phyloP scores from a whole-genome alignment of 2,329 filamentous ascomycete genomes.

The Colletotrichum falcatum region DNA sequence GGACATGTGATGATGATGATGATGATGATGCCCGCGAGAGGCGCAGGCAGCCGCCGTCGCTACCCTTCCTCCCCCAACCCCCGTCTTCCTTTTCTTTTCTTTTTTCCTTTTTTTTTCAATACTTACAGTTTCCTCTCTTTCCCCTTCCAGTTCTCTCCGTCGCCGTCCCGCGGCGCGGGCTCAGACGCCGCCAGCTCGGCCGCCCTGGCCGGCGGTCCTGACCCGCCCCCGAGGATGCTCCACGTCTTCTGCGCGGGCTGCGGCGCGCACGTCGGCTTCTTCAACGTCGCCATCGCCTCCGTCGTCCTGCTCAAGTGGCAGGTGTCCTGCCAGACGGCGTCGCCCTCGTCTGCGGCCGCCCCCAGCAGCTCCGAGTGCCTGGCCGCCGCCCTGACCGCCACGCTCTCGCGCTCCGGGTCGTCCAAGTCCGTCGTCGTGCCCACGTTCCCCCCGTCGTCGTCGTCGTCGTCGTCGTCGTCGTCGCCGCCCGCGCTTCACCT shows the following conservation, averaged over 20 bases:
- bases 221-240: conserved; percentile 48
- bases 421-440: conserved; percentile 67
- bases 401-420: conserved; percentile 67
- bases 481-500: conserved; percentile 53
- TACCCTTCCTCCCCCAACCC: background rate
- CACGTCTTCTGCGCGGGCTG: conserved; percentile 61
- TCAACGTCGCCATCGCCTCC: conserved; percentile 58
- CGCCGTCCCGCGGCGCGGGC: conserved; percentile 47
- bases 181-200: conserved; percentile 47
- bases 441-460: conserved; percentile 39
- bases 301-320: conserved; percentile 70
- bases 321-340: conserved; percentile 54
- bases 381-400: conserved; percentile 64
- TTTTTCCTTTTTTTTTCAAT: background rate
- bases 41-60: background rate
- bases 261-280: conserved; percentile 59
- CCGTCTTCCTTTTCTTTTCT: background rate
- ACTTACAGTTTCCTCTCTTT: conserved; percentile 17
- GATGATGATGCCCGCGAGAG: conserved; percentile 16
- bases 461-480: background rate
- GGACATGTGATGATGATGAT: no score
- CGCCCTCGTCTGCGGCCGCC: conserved; percentile 38
- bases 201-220: conserved; percentile 44
- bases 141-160: conserved; percentile 52
- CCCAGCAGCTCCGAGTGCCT: conserved; percentile 64